These are phyloP conservation scores for Anisogramma anomala DNA, from an alignment of 2,329 filamentous ascomycete genomes.

Conservation along the genomic window DNA sequence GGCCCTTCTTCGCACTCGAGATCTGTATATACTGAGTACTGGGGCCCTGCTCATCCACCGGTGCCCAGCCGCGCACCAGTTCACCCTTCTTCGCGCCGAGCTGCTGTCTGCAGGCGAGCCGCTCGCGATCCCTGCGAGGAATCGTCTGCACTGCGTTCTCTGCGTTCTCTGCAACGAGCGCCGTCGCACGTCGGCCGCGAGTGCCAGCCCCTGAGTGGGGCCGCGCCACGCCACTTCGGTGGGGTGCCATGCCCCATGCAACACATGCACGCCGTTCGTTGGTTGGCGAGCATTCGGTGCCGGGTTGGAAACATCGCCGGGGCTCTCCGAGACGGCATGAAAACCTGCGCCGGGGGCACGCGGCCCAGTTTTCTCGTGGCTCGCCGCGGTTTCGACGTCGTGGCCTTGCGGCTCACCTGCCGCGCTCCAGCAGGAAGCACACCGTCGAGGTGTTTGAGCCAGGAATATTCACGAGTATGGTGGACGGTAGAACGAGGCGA, in stretches of 20 bases:
- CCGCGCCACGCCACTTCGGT: too few relatives aligned
- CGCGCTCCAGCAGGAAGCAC: too few relatives aligned
- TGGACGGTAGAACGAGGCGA: too few relatives aligned
- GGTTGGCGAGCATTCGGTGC: not conserved
- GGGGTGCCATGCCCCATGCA: too few relatives aligned
- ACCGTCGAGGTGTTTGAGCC: too few relatives aligned
- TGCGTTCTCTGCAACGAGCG: slow-evolving; percentile 9
- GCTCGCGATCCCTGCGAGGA: slow-evolving; percentile 1
- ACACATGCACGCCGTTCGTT: not conserved
- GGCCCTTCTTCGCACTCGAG: too few relatives aligned
- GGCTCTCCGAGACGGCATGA: not conserved
- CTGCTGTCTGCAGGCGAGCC: too few relatives aligned
- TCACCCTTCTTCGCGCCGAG: too few relatives aligned
- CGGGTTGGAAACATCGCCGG: not conserved
- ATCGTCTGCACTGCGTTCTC: not conserved
- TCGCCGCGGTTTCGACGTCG: not conserved
- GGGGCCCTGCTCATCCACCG: not conserved
- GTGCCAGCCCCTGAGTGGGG: slow-evolving; percentile 11
- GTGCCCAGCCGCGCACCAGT: not conserved
- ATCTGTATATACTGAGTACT: not conserved
- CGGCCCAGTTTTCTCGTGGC: not conserved
- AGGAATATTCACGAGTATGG: too few relatives aligned
- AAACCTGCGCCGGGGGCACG: not conserved
- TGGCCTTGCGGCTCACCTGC: too few relatives aligned
- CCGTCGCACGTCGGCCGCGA: slow-evolving; percentile 11